Conservation (phyloP, 2,329 filamentous ascomycete genomes). For the Exophiala sp. region DNA sequence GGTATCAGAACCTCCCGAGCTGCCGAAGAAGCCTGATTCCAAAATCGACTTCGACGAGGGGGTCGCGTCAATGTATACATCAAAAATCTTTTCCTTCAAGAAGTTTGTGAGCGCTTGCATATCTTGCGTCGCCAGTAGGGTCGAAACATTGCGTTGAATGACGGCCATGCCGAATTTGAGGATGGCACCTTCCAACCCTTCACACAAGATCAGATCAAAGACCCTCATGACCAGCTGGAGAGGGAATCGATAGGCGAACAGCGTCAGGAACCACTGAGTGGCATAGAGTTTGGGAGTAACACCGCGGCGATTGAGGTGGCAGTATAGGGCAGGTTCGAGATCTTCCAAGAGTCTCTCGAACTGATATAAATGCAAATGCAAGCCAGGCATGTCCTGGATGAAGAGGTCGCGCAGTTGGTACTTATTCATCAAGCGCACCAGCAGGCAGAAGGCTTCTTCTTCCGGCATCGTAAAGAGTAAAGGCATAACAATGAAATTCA, state of each 20-base stretch:
- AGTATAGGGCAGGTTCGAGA: conserved; percentile 86
- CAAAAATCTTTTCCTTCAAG: conserved; percentile 88
- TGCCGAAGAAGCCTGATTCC: conserved; percentile 95
- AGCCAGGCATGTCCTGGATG: conserved; percentile 88
- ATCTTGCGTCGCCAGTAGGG: conserved; percentile 76
- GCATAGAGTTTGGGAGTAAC: conserved; percentile 91
- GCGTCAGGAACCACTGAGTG: conserved; percentile 96
- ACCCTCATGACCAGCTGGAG: conserved; percentile 92
- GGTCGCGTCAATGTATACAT: conserved; percentile 92
- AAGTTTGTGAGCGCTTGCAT: conserved; percentile 86
- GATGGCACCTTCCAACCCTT: conserved; percentile 81
- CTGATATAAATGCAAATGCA: conserved; percentile 88
- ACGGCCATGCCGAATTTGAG: conserved; percentile 90
- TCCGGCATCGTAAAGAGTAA: conserved; percentile 98
- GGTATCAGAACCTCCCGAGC: conserved; percentile 80
- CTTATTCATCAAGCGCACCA: conserved; percentile 93
- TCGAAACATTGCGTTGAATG: conserved; percentile 86
- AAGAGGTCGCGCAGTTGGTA: conserved; percentile 91
- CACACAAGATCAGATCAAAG: conserved; percentile 89
- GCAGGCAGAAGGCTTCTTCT: conserved; percentile 88
- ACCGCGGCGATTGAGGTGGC: conserved; percentile 79
- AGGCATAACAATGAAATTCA: conserved; percentile 98
- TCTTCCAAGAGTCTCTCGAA: conserved; percentile 94
- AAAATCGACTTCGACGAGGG: conserved; percentile 89
- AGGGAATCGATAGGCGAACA: conserved; percentile 98